Percentiles rank a stretch among this genome's conserved stretches.
Conservation (phyloP, 805 yeast genomes). For the Lipomyces sp. region DNA sequence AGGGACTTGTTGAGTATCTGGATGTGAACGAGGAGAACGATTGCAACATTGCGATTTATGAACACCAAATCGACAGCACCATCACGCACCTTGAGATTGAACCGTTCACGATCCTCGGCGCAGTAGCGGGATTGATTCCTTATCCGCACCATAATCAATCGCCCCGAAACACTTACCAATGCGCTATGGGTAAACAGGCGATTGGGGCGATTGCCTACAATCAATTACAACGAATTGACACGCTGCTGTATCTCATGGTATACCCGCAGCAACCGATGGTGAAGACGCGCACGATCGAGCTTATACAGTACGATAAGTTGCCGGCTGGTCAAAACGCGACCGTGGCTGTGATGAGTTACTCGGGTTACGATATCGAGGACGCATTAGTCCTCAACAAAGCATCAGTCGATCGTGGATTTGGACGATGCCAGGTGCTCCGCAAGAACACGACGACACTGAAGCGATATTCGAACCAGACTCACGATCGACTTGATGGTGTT, state of each 20-base stretch:
- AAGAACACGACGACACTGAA: conserved; percentile 89
- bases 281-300: conserved; percentile 93
- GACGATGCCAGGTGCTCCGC: conserved; percentile 93
- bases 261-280: conserved; percentile 99
- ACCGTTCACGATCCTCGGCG: conserved; percentile 91
- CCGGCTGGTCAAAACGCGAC: conserved; percentile 99
- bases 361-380: conserved; percentile 99
- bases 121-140: conserved; percentile 97
- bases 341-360: conserved; percentile 98
- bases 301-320: conserved; percentile 90
- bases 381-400: conserved; percentile 93
- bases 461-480: conserved; percentile 90
- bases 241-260: conserved; percentile 91
- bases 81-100: conserved; percentile 94
- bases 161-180: conserved; percentile 98
- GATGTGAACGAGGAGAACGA: conserved; percentile 98
- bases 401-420: conserved; percentile 94
- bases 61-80: conserved; percentile 56
- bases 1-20: conserved; percentile 90
- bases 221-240: conserved; percentile 94
- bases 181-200: conserved; percentile 99
- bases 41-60: conserved; percentile 88
- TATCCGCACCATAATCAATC: conserved; percentile 99
- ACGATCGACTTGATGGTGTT: conserved; percentile 90
- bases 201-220: conserved; percentile 98